Conservation (phyloP, 495 filamentous ascomycete species). For the Penicillium argentinense region DNA sequence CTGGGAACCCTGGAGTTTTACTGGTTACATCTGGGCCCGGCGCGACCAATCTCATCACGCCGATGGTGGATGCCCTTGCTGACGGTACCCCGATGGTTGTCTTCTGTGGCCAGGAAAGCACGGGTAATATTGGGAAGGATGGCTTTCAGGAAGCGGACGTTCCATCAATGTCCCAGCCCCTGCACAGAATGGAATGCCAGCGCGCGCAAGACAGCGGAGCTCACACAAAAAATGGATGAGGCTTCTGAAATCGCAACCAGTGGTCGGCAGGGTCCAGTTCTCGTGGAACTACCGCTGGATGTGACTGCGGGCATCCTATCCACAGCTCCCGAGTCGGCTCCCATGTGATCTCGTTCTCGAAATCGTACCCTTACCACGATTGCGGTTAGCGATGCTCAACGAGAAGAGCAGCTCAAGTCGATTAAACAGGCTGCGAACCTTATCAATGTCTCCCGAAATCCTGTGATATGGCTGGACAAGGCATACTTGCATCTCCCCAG, state of each 20-base stretch:
- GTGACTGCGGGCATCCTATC: conserved; percentile 51
- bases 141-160: conserved; percentile 66
- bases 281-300: conserved; percentile 63
- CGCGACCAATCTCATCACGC: conserved; percentile 62
- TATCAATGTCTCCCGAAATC: conserved; percentile 60
- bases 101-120: conserved; percentile 60
- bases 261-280: conserved; percentile 59
- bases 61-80: conserved; percentile 61
- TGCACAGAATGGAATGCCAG: conserved; percentile 69
- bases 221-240: conserved; percentile 59
- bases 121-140: conserved; percentile 56
- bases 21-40: conserved; percentile 66
- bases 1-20: conserved; percentile 60
- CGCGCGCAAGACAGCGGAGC: conserved; percentile 59
- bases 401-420: not conserved
- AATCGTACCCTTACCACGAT: not conserved
- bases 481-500: conserved; percentile 50
- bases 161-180: conserved; percentile 58
- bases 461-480: conserved; percentile 62
- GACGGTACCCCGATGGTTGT: conserved; percentile 65
- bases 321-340: not conserved
- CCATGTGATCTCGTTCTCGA: not conserved
- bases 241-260: conserved; percentile 63
- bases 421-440: conserved; percentile 41
- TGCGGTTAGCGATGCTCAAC: not conserved